Percentiles rank a stretch among this genome's conserved stretches.
These are phyloP conservation scores for Passalora sequoiae DNA, from an alignment of 2,329 filamentous ascomycete genomes.

Conservation along the genomic window DNA sequence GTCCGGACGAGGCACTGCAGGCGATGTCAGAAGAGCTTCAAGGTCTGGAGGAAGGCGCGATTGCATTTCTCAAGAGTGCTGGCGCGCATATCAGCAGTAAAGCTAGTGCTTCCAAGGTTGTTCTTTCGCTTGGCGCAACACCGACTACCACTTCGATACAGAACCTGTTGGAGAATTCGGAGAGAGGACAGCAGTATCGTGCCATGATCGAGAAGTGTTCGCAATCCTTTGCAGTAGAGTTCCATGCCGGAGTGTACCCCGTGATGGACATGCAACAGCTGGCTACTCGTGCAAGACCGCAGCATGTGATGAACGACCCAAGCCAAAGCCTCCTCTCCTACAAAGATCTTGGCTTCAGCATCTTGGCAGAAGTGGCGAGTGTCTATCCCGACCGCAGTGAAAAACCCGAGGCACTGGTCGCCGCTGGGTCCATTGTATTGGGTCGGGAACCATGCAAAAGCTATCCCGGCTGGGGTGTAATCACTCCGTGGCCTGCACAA, in stretches of 20 bases:
- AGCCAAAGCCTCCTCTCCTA: conserved; percentile 37
- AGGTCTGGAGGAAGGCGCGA: conserved; percentile 47
- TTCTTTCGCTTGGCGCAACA: conserved; percentile 70
- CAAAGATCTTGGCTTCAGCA: conserved; percentile 58
- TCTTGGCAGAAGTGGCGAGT: conserved; percentile 67
- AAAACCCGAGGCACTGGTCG: conserved; percentile 61
- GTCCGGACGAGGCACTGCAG: conserved; percentile 54
- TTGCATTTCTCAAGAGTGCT: conserved; percentile 26
- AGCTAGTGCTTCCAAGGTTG: conserved; percentile 33
- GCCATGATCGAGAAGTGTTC: conserved; percentile 35
- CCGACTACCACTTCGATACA: conserved; percentile 66
- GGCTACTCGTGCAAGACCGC: conserved; percentile 59
- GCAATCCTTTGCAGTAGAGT: conserved; percentile 49
- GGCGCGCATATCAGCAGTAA: conserved; percentile 15
- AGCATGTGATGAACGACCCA: conserved; percentile 26
- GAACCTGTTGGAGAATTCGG: conserved; percentile 47
- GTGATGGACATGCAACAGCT: conserved; percentile 74
- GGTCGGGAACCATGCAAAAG: conserved; percentile 67
- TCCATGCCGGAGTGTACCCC: conserved; percentile 73
- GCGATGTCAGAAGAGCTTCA: conserved; percentile 58
- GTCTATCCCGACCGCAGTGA: conserved; percentile 57
- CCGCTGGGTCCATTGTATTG: conserved; percentile 63
- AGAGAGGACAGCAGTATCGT: conserved; percentile 33
- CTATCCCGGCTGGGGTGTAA: conserved; percentile 66
- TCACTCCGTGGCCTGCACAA: conserved; percentile 54